Evolutionary conservation across 495 filamentous ascomycete species (phyloP), one percentile per base, ranked within the genome.

Genomic region (Stereocaulon alpinum): DNA sequence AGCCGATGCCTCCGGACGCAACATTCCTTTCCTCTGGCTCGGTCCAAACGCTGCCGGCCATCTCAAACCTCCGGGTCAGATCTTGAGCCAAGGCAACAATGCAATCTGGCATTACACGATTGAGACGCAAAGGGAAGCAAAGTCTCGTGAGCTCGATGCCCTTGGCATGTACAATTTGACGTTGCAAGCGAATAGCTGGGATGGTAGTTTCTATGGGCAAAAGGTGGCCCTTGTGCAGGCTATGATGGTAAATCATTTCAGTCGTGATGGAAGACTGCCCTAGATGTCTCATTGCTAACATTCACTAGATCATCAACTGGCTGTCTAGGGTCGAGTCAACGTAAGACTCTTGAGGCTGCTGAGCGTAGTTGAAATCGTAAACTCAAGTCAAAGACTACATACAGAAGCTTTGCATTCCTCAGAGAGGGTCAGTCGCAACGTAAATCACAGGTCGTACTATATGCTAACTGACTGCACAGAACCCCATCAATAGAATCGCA

Each of bases 101-200:
- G 70, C 66, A 40, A 51, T 73, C 20, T 76, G 72, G 73, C 69
- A 74, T 54, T 77, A 75, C 57, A 73, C 70, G 5, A 54, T 71
- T 20, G 68, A 74, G 56, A 70, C 74, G 18, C 62, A 61, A 22
- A 65, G 68, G 42, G 69, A 72, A 32, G 74, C 75, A 4, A 68
- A 62, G 34, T 56, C 58, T 6, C 68, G 70, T 54, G 70, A 73
- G 18, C 65, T 79, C 44, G 76, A 79, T 55, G 62, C 69, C 9
- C 56, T 80, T 47, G 72, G 73, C 14, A 70, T 80, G 71, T 78
- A 75, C 58, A 79, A 79, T 64, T 58, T 74, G 27, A 80, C 77
- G 0, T 55, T 78, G 44, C 74, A 77, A 61, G 74, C 72, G 4
- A 65, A 64, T 9, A 76, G 71, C 50, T 72, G 64, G 65, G 74